Evolutionary conservation across 2,329 filamentous ascomycete genomes (phyloP).

Genomic region (Myriosclerotinia duriaeana): DNA sequence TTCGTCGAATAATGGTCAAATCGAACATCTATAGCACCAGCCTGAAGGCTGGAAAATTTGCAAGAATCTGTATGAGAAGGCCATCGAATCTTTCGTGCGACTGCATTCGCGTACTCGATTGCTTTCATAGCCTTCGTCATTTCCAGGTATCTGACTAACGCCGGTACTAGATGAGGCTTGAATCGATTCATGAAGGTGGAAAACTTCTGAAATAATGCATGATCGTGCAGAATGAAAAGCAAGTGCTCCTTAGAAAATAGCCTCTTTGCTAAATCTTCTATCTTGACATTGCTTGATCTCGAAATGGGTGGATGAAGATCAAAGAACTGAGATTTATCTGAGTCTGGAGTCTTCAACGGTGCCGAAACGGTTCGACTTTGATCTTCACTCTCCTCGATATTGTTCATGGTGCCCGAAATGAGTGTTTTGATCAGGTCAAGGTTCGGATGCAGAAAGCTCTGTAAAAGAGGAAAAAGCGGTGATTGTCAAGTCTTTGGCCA

Average conservation of each 20-base stretch:
- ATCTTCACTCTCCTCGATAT: background rate
- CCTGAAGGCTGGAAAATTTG: background rate
- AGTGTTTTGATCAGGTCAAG: background rate
- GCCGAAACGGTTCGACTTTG: background rate
- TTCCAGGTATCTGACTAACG: constrained; percentile 29
- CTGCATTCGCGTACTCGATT: constrained; percentile 34
- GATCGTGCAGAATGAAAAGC: constrained; percentile 31
- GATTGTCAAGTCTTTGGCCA: background rate
- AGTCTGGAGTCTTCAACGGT: background rate
- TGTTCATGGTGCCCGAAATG: background rate
- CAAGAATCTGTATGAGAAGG: constrained; percentile 18
- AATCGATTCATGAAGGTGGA: constrained; percentile 32
- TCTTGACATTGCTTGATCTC: constrained; percentile 19
- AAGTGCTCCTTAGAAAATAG: constrained; percentile 29
- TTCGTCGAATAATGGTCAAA: background rate
- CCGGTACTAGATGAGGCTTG: constrained; percentile 23
- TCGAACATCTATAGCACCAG: background rate
- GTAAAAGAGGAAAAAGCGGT: background rate
- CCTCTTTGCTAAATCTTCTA: constrained; percentile 29
- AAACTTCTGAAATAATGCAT: constrained; percentile 28
- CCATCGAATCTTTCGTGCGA: constrained; percentile 32
- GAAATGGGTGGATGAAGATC: background rate
- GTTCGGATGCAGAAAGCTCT: background rate
- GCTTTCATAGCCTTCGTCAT: constrained; percentile 35
- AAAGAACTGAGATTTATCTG: background rate